Evolutionary conservation across 2,329 filamentous ascomycete species (phyloP).

Genomic region (Colletotrichum musae): DNA sequence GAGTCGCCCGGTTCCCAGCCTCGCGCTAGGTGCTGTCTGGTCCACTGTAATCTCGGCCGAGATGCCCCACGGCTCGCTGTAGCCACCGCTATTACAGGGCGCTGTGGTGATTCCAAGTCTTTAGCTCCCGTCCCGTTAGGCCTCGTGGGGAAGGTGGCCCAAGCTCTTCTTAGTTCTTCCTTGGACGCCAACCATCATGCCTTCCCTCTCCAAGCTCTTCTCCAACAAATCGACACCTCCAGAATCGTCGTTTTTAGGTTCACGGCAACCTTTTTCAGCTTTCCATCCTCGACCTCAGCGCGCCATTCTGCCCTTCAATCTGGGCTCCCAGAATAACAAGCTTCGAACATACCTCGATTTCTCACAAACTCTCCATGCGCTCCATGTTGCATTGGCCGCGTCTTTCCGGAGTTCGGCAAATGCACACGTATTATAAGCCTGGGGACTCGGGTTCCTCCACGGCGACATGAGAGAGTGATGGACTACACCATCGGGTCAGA

Average conservation of each 20-base stretch:
- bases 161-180: conserved; percentile 14
- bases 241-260: not conserved
- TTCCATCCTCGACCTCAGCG: not conserved
- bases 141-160: conserved; percentile 16
- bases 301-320: not conserved
- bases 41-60: conserved; percentile 38
- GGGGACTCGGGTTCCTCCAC: not conserved
- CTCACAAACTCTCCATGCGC: conserved; percentile 31
- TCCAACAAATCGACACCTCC: not conserved
- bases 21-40: conserved; percentile 15
- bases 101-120: not conserved
- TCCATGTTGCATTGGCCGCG: not conserved
- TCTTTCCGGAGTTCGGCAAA: conserved; percentile 15
- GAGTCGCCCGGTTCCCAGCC: conserved; percentile 6
- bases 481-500: not conserved
- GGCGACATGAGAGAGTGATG: no score
- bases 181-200: not conserved
- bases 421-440: not conserved
- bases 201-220: not conserved
- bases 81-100: not conserved
- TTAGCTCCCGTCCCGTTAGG: not conserved
- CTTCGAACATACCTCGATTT: conserved; percentile 22
- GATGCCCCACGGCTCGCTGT: conserved; percentile 21
- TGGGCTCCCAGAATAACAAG: conserved; percentile 14
- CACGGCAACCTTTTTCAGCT: not conserved